These are phyloP conservation scores for Fusarium napiforme DNA, from an alignment of 2,329 filamentous ascomycete genomes.

Conservation along the genomic window DNA sequence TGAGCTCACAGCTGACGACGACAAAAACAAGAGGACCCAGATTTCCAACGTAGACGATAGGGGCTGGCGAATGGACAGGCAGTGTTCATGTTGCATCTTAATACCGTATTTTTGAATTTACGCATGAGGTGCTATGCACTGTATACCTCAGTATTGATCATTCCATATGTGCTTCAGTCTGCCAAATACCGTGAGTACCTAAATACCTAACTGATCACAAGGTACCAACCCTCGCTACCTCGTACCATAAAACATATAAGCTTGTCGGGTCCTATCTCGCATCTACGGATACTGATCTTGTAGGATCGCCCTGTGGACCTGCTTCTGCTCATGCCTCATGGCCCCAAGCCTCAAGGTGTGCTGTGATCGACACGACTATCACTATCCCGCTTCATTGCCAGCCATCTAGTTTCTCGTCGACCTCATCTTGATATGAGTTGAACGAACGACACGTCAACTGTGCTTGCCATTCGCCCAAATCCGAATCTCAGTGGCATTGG, in stretches of 20 bases:
- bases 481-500: not conserved
- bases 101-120: slow-evolving; percentile 5
- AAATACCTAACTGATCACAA: not conserved
- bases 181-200: not conserved
- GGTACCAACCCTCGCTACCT: not conserved
- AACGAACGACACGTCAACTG: not conserved
- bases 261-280: not conserved
- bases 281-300: not conserved
- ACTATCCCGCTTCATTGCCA: slow-evolving; percentile 3
- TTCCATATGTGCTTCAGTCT: not conserved
- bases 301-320: not conserved
- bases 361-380: not conserved
- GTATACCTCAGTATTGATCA: not conserved
- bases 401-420: not conserved
- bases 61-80: slow-evolving; percentile 7
- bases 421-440: not conserved
- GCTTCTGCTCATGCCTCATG: not conserved
- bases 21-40: slow-evolving; percentile 5
- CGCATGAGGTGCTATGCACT: not conserved
- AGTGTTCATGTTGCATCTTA: slow-evolving; percentile 1
- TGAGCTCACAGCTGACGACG: slow-evolving; percentile 33
- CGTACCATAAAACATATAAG: slow-evolving; percentile 2
- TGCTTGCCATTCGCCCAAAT: not conserved
- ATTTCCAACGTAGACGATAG: slow-evolving; percentile 2
- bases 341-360: too few relatives aligned